phyloP scores from a whole-genome alignment of 2,329 filamentous ascomycete species.

The Botrytis tulipae region DNA sequence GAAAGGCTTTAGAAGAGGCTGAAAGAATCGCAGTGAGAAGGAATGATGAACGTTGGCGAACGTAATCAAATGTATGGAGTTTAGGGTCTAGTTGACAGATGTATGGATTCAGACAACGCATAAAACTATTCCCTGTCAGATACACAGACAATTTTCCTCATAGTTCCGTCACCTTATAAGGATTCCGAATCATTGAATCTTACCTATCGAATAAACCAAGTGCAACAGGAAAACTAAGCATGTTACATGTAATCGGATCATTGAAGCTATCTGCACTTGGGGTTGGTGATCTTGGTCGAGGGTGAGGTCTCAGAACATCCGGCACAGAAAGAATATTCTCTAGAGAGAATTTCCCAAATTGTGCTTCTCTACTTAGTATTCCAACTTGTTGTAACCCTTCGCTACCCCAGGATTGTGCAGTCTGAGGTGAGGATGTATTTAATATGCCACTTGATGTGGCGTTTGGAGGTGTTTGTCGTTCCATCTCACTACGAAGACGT shows the following conservation, averaged over 20 bases:
- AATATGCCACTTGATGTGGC: no score
- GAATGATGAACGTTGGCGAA: conserved; percentile 41
- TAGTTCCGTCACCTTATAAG: background rate
- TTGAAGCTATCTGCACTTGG: conserved; percentile 22
- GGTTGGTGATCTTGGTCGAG: background rate
- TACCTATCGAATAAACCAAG: conserved; percentile 37
- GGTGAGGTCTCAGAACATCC: conserved; percentile 9
- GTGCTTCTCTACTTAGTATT: conserved; percentile 40
- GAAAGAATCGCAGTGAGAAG: conserved; percentile 41
- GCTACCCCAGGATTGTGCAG: background rate
- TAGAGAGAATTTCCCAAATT: conserved; percentile 40
- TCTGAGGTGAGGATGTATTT: background rate
- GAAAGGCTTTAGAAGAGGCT: conserved; percentile 41
- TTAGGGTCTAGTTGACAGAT: conserved; percentile 43
- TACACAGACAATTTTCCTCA: no score
- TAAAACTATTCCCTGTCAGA: conserved; percentile 37
- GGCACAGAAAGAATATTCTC: conserved; percentile 37
- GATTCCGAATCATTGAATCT: background rate
- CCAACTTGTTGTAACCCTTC: conserved; percentile 38
- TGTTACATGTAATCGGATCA: conserved; percentile 36
- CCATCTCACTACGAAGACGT: background rate
- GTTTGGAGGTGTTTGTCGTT: background rate
- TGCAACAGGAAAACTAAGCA: conserved; percentile 36
- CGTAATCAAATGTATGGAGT: conserved; percentile 42
- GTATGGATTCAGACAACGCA: conserved; percentile 43